Evolutionary conservation across 441 rosid species (phyloP).

Genomic region (Gossypium schwendimanii): DNA sequence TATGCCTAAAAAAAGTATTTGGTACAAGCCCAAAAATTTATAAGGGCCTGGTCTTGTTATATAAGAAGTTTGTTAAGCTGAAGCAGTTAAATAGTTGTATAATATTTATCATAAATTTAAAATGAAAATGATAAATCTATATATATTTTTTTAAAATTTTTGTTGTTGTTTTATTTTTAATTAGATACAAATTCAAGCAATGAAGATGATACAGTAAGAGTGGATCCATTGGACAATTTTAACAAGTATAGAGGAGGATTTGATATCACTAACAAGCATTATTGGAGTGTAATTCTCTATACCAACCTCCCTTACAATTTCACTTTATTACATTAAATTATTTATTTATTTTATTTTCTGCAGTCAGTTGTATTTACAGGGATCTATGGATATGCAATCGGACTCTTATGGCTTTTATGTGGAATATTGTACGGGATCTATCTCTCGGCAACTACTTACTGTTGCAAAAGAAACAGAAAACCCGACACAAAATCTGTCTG

Average conservation of each 20-base stretch:
- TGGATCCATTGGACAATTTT: constrained; percentile 47
- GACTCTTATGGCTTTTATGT: constrained; percentile 42
- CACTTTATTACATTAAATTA: neutral
- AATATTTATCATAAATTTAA: too few relatives aligned
- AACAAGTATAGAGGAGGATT: constrained; percentile 65
- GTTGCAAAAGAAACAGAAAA: constrained; percentile 26
- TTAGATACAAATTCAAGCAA: constrained; percentile 29
- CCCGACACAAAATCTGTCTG: constrained; percentile 23
- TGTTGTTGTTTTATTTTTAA: neutral
- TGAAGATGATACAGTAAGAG: constrained; percentile 45
- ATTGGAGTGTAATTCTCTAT: constrained; percentile 57
- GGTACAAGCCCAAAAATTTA: too few relatives aligned
- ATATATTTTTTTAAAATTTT: neutral
- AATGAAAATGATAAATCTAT: neutral
- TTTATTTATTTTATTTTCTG: constrained; percentile 2
- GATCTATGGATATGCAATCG: constrained; percentile 46
- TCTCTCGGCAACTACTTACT: constrained; percentile 18
- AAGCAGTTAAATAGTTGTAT: too few relatives aligned
- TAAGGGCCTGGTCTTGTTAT: too few relatives aligned
- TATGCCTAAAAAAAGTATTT: too few relatives aligned
- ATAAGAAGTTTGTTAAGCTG: too few relatives aligned
- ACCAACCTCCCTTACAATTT: neutral
- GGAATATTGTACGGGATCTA: constrained; percentile 37
- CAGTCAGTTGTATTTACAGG: constrained; percentile 67
- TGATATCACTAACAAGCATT: constrained; percentile 59